Evolutionary conservation across 225 moss, liverwort and hornwort species (phyloP).

Genomic region (Pseudisothecium myosuroides): DNA sequence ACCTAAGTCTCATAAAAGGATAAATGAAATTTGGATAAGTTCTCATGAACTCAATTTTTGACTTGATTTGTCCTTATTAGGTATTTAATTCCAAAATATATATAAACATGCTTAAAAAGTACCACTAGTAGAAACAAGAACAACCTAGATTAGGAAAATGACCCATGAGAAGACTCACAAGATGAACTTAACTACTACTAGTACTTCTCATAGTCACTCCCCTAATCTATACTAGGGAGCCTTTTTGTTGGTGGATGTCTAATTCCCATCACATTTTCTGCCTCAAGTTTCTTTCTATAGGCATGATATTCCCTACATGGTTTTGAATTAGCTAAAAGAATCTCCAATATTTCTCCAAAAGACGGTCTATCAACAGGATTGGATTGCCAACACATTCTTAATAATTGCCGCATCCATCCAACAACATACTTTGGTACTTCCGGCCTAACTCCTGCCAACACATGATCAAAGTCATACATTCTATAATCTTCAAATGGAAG

Average conservation of each 20-base stretch:
- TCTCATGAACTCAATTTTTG: no score
- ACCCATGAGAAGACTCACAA: no score
- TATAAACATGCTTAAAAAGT: no score
- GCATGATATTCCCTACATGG: accelerated
- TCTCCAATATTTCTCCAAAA: background rate
- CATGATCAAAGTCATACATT: background rate
- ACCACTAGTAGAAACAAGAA: no score
- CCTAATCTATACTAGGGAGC: no score
- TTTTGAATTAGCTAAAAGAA: background rate
- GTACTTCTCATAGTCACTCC: no score
- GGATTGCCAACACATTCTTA: background rate
- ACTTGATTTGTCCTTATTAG: no score
- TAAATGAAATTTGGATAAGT: no score
- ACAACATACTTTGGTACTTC: background rate
- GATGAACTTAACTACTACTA: no score
- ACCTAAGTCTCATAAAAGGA: no score
- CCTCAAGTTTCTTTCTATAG: accelerated
- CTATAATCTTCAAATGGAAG: background rate
- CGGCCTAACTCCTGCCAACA: background rate
- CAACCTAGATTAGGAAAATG: no score
- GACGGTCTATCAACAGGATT: background rate
- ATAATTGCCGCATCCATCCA: background rate
- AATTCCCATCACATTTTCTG: background rate
- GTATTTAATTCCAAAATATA: no score
- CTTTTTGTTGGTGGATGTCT: accelerated